These are phyloP conservation scores for Fusarium musae DNA, from an alignment of 2,329 filamentous ascomycete species.

Conservation along the genomic window DNA sequence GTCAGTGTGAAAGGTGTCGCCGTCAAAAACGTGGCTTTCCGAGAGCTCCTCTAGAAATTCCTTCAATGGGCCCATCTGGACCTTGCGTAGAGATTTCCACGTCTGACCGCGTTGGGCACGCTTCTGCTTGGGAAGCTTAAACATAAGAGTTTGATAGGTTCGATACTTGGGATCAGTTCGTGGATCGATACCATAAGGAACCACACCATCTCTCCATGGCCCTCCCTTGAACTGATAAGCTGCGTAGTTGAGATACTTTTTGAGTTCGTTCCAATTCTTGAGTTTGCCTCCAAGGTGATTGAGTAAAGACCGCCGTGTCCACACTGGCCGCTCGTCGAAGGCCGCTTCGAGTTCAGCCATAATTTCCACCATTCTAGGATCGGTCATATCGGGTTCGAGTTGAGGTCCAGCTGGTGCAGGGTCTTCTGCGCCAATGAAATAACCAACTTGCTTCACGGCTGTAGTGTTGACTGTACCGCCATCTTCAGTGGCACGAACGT, in stretches of 20 bases:
- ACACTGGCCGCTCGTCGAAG: constrained; percentile 81
- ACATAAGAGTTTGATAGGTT: constrained; percentile 88
- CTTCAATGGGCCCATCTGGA: constrained; percentile 53
- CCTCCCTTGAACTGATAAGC: constrained; percentile 94
- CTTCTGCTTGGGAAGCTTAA: constrained; percentile 73
- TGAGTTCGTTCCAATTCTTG: constrained; percentile 68
- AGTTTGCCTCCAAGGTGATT: constrained; percentile 72
- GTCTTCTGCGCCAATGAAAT: constrained; percentile 70
- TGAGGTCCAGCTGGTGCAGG: constrained; percentile 72
- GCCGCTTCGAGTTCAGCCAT: constrained; percentile 72
- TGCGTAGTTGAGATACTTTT: constrained; percentile 82
- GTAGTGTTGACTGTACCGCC: constrained; percentile 68
- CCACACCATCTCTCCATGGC: constrained; percentile 88
- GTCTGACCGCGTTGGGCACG: constrained; percentile 58
- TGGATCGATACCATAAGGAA: constrained; percentile 88
- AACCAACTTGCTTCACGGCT: constrained; percentile 67
- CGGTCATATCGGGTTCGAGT: constrained; percentile 66
- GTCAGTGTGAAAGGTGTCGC: constrained; percentile 76
- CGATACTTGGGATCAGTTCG: constrained; percentile 80
- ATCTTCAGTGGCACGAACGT: constrained; percentile 71
- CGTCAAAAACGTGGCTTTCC: constrained; percentile 83
- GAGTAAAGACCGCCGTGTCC: constrained; percentile 84
- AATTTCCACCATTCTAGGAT: constrained; percentile 70
- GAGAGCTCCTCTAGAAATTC: constrained; percentile 54
- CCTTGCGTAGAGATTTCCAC: constrained; percentile 61